Evolutionary conservation across 805 yeast species (phyloP).

Genomic region (Ogataea pini): DNA sequence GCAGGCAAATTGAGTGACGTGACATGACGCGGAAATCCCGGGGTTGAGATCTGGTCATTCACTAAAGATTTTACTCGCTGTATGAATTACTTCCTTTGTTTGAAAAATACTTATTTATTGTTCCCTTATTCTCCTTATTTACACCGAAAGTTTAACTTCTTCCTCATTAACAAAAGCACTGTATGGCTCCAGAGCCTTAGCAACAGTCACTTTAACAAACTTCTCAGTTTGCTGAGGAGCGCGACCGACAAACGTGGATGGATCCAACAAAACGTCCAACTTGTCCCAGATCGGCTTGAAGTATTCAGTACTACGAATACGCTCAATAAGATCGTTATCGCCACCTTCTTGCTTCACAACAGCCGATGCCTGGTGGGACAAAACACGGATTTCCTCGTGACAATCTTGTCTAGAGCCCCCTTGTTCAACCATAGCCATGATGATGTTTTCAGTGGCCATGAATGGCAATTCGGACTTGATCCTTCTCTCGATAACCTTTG

Average conservation of each 20-base stretch:
- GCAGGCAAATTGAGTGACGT: conserved; percentile 5
- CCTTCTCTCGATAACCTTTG: conserved; percentile 97
- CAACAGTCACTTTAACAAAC: conserved; percentile 82
- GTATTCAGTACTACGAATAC: conserved; percentile 74
- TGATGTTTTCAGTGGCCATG: conserved; percentile 99
- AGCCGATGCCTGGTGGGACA: conserved; percentile 95
- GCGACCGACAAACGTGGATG: conserved; percentile 94
- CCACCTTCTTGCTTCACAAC: conserved; percentile 99
- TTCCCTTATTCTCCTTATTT: background rate
- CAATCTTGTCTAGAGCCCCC: conserved; percentile 98
- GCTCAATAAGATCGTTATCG: conserved; percentile 92
- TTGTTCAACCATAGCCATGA: conserved; percentile 99
- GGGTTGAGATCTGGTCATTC: background rate
- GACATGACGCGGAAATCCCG: conserved; percentile 6
- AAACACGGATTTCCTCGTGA: conserved; percentile 95
- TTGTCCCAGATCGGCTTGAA: conserved; percentile 88
- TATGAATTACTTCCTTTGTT: background rate
- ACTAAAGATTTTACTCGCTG: too few relatives aligned
- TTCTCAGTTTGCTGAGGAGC: conserved; percentile 98
- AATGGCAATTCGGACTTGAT: conserved; percentile 93
- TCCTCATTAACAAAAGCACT: conserved; percentile 58
- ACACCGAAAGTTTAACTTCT: conserved; percentile 63
- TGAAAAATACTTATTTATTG: background rate
- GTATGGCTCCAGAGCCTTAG: conserved; percentile 74
- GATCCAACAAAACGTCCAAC: conserved; percentile 79